Evolutionary conservation across 352 stramenopile genomes (phyloP).

Genomic region (Thraustotheca clavata): DNA sequence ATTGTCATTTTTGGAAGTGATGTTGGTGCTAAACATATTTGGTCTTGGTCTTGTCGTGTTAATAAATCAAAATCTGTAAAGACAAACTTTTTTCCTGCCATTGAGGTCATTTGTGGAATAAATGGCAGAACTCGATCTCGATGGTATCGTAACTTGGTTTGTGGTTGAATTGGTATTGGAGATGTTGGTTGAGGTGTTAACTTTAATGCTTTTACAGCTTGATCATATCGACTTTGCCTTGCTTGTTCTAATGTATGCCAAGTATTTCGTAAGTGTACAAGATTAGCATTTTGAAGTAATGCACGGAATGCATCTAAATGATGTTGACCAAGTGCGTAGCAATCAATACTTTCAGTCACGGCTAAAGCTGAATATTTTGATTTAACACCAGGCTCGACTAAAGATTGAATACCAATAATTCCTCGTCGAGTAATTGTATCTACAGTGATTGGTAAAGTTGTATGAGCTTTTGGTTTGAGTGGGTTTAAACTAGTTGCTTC

Average conservation of each 20-base stretch:
- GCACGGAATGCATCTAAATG: constrained; percentile 3
- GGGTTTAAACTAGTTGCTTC: background rate
- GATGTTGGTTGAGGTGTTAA: background rate
- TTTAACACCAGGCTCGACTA: background rate
- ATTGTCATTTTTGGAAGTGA: background rate
- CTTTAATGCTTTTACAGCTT: background rate
- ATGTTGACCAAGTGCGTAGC: background rate
- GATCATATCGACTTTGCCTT: background rate
- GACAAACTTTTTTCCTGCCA: constrained; percentile 9
- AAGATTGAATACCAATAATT: background rate
- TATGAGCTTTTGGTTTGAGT: too few species aligned
- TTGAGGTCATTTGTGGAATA: constrained; percentile 2
- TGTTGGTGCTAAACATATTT: background rate
- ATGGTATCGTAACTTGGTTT: background rate
- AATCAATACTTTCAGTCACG: background rate
- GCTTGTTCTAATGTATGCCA: background rate
- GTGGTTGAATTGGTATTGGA: background rate
- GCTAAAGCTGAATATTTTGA: background rate
- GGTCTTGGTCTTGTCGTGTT: background rate
- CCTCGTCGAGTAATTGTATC: background rate
- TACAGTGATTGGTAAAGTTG: constrained; percentile 5
- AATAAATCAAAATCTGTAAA: constrained; percentile 15
- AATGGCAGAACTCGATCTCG: background rate
- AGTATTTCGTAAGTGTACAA: background rate
- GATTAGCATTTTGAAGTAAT: background rate